Conservation (phyloP, 1,284 basidiomycete species). For the Melanopsichium pennsylvanicum region DNA sequence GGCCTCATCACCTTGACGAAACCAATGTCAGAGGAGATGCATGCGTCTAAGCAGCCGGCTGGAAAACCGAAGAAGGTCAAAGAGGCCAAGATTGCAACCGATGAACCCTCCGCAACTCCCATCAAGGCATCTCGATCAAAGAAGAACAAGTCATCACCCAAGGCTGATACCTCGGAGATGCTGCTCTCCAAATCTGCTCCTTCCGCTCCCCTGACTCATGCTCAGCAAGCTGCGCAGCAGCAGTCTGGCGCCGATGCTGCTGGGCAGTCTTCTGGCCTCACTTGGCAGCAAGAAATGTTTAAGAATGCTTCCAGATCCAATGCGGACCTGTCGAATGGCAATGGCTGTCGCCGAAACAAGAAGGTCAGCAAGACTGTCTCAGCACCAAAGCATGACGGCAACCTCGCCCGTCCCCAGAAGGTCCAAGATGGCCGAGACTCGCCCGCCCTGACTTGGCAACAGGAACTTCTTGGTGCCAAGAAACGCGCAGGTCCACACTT, state of each 20-base stretch:
- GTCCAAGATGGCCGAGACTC: slow-evolving; percentile 40
- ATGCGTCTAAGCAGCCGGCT: slow-evolving; percentile 24
- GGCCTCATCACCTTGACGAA: slow-evolving; percentile 52
- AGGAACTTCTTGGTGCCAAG: slow-evolving; percentile 47
- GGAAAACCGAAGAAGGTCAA: slow-evolving; percentile 38
- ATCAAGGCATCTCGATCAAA: slow-evolving; percentile 30
- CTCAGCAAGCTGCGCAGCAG: slow-evolving; percentile 11
- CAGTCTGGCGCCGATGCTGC: neutral
- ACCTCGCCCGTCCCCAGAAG: slow-evolving; percentile 39
- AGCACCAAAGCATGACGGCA: slow-evolving; percentile 38
- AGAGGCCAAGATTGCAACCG: slow-evolving; percentile 29
- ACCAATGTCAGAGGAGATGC: slow-evolving; percentile 36
- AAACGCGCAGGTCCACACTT: slow-evolving; percentile 47
- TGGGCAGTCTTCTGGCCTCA: slow-evolving; percentile 35
- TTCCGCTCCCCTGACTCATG: slow-evolving; percentile 20
- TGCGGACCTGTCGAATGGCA: slow-evolving; percentile 17
- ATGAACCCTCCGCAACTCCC: slow-evolving; percentile 26
- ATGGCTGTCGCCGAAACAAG: slow-evolving; percentile 22
- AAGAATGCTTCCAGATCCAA: slow-evolving; percentile 24
- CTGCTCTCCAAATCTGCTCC: slow-evolving; percentile 46
- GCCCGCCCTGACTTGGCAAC: slow-evolving; percentile 55
- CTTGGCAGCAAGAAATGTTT: slow-evolving; percentile 56
- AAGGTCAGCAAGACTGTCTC: slow-evolving; percentile 8
- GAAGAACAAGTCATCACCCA: slow-evolving; percentile 33
- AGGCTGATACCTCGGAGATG: slow-evolving; percentile 30